Evolutionary conservation across 2,329 filamentous ascomycete species (phyloP).

Genomic region (Setomelanomma holmii): DNA sequence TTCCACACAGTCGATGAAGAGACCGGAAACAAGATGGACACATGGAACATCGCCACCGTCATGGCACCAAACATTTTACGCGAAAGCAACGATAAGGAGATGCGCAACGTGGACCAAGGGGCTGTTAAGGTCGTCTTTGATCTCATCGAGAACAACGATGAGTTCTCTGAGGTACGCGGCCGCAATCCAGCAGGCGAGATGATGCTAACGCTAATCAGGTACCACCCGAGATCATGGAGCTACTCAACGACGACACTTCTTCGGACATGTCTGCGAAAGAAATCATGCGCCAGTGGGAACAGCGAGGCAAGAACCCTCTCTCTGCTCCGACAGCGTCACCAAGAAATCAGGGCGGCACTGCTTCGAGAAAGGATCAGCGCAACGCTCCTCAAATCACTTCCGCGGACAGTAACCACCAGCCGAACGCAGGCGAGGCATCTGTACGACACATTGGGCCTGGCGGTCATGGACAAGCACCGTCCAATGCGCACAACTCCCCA

Average conservation of each 20-base stretch:
- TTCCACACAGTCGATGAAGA: slow-evolving; percentile 98
- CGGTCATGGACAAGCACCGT: slow-evolving; percentile 16
- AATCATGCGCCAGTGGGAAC: slow-evolving; percentile 91
- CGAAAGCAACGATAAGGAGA: slow-evolving; percentile 61
- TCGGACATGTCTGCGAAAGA: slow-evolving; percentile 96
- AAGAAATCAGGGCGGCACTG: slow-evolving; percentile 52
- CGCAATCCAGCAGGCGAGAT: neutral
- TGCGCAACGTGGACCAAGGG: slow-evolving; percentile 82
- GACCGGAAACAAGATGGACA: slow-evolving; percentile 97
- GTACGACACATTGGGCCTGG: slow-evolving; percentile 71
- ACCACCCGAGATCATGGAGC: slow-evolving; percentile 86
- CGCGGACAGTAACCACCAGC: slow-evolving; percentile 86
- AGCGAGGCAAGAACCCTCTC: slow-evolving; percentile 73
- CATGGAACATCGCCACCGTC: slow-evolving; percentile 95
- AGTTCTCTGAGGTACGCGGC: slow-evolving; percentile 91
- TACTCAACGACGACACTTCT: slow-evolving; percentile 82
- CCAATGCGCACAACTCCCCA: slow-evolving; percentile 36
- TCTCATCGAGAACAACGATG: slow-evolving; percentile 90
- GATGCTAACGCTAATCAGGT: slow-evolving; percentile 66
- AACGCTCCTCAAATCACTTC: slow-evolving; percentile 66
- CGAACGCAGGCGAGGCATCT: slow-evolving; percentile 83
- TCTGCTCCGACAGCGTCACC: slow-evolving; percentile 53
- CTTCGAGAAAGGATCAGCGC: slow-evolving; percentile 59
- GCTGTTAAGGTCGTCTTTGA: slow-evolving; percentile 93
- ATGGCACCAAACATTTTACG: slow-evolving; percentile 96